phyloP scores from a whole-genome alignment of 768 basidiomycete species.

The Ramaria sp. region DNA sequence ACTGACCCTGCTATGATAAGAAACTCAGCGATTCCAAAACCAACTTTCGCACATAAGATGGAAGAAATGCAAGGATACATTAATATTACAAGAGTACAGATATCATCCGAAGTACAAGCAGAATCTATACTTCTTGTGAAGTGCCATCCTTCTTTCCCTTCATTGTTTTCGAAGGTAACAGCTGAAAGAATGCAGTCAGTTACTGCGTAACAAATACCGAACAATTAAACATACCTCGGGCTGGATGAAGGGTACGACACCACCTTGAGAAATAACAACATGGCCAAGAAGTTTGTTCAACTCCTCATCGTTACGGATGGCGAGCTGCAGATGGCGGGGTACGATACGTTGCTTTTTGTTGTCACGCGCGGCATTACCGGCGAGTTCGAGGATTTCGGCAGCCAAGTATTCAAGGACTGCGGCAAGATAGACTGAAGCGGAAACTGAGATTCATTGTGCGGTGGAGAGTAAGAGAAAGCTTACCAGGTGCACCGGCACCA shows the following conservation, averaged over 20 bases:
- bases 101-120: constrained; percentile 6
- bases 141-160: constrained; percentile 40
- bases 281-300: constrained; percentile 61
- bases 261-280: constrained; percentile 92
- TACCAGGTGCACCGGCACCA: constrained; percentile 80
- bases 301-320: constrained; percentile 93
- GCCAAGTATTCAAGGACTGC: constrained; percentile 89
- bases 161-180: constrained; percentile 40
- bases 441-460: background rate
- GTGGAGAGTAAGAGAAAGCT: constrained; percentile 3
- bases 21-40: too few relatives aligned
- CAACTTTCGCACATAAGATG: background rate
- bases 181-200: constrained; percentile 13
- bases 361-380: constrained; percentile 82
- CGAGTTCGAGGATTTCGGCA: constrained; percentile 89
- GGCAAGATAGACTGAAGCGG: constrained; percentile 69
- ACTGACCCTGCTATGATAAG: too few relatives aligned
- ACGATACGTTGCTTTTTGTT: constrained; percentile 96
- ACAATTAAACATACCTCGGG: constrained; percentile 30
- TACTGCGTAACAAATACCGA: background rate
- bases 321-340: constrained; percentile 88
- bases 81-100: constrained; percentile 11
- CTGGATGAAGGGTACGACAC: constrained; percentile 80
- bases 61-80: background rate
- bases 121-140: constrained; percentile 37